These are phyloP conservation scores for Colletotrichum gloeosporioides DNA, from an alignment of 2,329 filamentous ascomycete genomes.

Conservation along the genomic window DNA sequence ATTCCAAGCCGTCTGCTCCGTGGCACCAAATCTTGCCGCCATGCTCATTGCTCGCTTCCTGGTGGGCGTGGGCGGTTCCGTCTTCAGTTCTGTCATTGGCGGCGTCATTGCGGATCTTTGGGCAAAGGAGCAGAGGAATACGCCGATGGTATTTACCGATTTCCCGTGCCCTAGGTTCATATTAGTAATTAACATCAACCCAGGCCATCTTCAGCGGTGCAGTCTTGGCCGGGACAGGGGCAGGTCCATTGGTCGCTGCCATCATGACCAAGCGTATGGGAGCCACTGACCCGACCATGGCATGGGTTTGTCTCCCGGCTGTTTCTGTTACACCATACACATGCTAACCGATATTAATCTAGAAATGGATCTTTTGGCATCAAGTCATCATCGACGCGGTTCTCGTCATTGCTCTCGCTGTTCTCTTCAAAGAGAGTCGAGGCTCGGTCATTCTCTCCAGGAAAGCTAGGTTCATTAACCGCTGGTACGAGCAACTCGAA, in stretches of 20 bases:
- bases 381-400: conserved; percentile 74
- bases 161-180: neutral
- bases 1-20: conserved; percentile 75
- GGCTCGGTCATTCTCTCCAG: conserved; percentile 79
- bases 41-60: conserved; percentile 81
- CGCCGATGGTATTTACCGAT: conserved; percentile 66
- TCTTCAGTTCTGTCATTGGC: conserved; percentile 89
- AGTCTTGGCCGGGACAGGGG: conserved; percentile 79
- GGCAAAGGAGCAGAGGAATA: conserved; percentile 78
- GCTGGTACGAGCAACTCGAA: conserved; percentile 80
- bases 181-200: neutral
- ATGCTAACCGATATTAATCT: conserved; percentile 38
- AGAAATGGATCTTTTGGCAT: conserved; percentile 91
- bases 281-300: conserved; percentile 33
- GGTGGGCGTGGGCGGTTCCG: conserved; percentile 76
- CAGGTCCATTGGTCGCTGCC: conserved; percentile 76
- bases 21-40: conserved; percentile 71
- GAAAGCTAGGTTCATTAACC: conserved; percentile 76
- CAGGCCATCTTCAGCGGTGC: conserved; percentile 77
- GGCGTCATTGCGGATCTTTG: conserved; percentile 90
- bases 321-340: neutral
- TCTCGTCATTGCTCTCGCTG: conserved; percentile 66
- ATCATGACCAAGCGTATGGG: conserved; percentile 69
- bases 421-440: conserved; percentile 82
- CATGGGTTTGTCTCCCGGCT: conserved; percentile 14